These are phyloP conservation scores for Cyberlindnera sargentensis DNA, from an alignment of 805 yeast species.

Conservation along the genomic window DNA sequence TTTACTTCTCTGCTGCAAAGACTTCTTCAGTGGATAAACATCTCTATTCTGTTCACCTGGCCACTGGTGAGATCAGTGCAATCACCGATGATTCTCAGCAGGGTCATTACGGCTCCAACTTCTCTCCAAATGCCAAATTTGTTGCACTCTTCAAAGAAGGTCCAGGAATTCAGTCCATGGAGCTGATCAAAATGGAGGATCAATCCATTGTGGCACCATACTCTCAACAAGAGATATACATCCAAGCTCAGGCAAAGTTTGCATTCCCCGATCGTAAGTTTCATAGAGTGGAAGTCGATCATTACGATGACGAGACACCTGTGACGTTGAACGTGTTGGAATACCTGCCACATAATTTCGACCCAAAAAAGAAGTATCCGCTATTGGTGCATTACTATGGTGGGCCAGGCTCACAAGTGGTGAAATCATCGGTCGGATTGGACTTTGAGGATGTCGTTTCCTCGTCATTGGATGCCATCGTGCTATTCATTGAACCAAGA, in stretches of 20 bases:
- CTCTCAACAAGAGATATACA: conserved; percentile 7
- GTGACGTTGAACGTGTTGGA: conserved; percentile 60
- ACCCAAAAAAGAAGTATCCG: conserved; percentile 54
- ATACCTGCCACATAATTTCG: conserved; percentile 67
- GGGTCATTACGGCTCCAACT: conserved; percentile 62
- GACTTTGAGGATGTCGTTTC: conserved; percentile 72
- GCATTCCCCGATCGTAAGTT: conserved; percentile 48
- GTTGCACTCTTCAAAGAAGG: conserved; percentile 62
- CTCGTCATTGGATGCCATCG: conserved; percentile 71
- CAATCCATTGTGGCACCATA: conserved; percentile 1
- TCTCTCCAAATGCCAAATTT: conserved; percentile 69
- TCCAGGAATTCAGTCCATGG: conserved; percentile 70
- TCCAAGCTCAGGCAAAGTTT: conserved; percentile 25
- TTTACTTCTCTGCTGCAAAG: conserved; percentile 62
- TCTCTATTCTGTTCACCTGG: conserved; percentile 15
- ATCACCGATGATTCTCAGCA: conserved; percentile 45
- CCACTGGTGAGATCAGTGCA: conserved; percentile 26
- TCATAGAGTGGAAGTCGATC: conserved; percentile 39
- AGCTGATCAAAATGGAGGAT: conserved; percentile 44
- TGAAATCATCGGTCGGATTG: conserved; percentile 48
- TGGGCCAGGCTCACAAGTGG: conserved; percentile 92
- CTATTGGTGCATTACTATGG: conserved; percentile 90
- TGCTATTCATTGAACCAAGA: conserved; percentile 92
- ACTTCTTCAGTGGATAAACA: conserved; percentile 35
- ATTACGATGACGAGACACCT: conserved; percentile 36